Evolutionary conservation across 106 monocot genomes (phyloP).

Genomic region (Agapanthus africanus): DNA sequence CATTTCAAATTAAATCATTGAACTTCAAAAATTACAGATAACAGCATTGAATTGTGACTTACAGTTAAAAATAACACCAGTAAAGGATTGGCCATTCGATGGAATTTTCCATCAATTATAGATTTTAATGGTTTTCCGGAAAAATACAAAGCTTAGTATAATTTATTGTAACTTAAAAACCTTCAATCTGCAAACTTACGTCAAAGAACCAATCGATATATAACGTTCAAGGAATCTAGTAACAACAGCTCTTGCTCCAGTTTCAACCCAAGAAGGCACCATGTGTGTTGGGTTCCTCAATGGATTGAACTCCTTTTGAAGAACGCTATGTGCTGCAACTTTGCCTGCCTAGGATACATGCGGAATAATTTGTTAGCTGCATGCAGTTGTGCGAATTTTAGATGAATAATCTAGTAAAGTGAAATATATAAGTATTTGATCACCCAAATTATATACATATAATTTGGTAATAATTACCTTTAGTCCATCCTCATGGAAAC

Average conservation of each 20-base stretch:
- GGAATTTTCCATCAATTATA: too few relatives aligned
- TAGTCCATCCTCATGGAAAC: slow-evolving; percentile 97
- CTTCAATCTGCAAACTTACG: slow-evolving; percentile 39
- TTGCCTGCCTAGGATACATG: slow-evolving; percentile 55
- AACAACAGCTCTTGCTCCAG: slow-evolving; percentile 64
- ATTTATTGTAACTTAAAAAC: background rate
- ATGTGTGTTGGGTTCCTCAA: slow-evolving; percentile 62
- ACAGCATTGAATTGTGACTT: too few relatives aligned
- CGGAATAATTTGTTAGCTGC: background rate
- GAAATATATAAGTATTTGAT: background rate
- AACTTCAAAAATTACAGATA: too few relatives aligned
- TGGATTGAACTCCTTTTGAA: slow-evolving; percentile 31
- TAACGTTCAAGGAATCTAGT: slow-evolving; percentile 57
- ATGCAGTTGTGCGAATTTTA: background rate
- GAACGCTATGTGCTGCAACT: slow-evolving; percentile 44
- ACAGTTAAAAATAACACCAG: too few relatives aligned
- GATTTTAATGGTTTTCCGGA: too few relatives aligned
- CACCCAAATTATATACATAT: background rate
- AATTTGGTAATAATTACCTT: slow-evolving; percentile 38
- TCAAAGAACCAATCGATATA: slow-evolving; percentile 49
- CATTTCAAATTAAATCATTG: too few relatives aligned
- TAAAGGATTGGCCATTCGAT: too few relatives aligned
- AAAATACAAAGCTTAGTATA: too few relatives aligned
- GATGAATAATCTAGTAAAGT: background rate
- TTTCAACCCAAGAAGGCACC: slow-evolving; percentile 66